A percentile compares a stretch with the other conserved stretches of the same genome.
Evolutionary conservation across 2,329 filamentous ascomycete species (phyloP).

Genomic region (Verticillium tricorpus): DNA sequence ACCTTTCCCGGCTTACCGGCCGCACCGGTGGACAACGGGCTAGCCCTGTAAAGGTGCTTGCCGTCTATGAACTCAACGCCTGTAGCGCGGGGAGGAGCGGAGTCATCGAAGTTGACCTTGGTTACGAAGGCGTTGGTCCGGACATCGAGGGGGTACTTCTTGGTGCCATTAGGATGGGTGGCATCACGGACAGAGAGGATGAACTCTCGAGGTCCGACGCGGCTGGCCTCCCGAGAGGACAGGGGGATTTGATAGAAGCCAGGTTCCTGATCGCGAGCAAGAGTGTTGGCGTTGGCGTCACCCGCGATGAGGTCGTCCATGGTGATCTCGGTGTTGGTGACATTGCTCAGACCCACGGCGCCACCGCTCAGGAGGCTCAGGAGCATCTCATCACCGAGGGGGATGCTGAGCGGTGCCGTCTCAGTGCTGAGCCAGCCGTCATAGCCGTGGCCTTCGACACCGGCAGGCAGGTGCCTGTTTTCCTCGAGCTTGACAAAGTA

Average conservation of each 20-base stretch:
- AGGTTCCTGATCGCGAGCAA: constrained; percentile 37
- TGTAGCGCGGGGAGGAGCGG: constrained; percentile 33
- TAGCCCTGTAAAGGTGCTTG: constrained; percentile 39
- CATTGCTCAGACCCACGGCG: constrained; percentile 42
- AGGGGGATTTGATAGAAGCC: constrained; percentile 56
- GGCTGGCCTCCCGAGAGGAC: constrained; percentile 43
- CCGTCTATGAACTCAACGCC: constrained; percentile 47
- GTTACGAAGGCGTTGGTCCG: constrained; percentile 41
- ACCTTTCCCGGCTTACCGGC: constrained; percentile 1
- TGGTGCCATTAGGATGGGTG: constrained; percentile 41
- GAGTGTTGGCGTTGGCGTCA: constrained; percentile 45
- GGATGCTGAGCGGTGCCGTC: constrained; percentile 44
- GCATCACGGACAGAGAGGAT: constrained; percentile 45
- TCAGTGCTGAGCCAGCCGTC: constrained; percentile 52
- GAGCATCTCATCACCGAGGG: constrained; percentile 47
- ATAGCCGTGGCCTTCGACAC: constrained; percentile 47
- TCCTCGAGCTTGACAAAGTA: constrained; percentile 52
- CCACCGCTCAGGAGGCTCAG: constrained; percentile 46
- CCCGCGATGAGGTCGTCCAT: constrained; percentile 33
- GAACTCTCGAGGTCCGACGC: constrained; percentile 52
- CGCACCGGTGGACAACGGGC: constrained; percentile 25
- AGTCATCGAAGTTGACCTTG: constrained; percentile 37
- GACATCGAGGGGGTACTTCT: constrained; percentile 53
- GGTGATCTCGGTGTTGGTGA: constrained; percentile 19
- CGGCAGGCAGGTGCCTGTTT: constrained; percentile 42